Conservation (phyloP, 169 alveolate genomes). For the Perkinsus marinus region DNA sequence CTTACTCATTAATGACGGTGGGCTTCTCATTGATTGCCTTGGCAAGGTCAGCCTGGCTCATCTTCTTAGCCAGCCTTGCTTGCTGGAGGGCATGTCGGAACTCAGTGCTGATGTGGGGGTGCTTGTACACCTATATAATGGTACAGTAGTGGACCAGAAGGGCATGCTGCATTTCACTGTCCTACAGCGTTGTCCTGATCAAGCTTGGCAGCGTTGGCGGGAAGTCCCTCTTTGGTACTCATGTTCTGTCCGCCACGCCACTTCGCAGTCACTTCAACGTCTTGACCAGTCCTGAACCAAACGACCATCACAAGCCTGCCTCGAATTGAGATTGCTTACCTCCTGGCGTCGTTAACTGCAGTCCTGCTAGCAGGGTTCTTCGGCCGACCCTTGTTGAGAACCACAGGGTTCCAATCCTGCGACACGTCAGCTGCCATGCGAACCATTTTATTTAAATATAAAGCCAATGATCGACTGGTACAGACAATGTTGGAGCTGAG, state of each 20-base stretch:
- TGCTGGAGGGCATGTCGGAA: too few relatives aligned
- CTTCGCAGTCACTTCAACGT: not conserved
- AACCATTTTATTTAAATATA: not conserved
- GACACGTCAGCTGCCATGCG: not conserved
- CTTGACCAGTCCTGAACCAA: not conserved
- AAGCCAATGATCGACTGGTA: not conserved
- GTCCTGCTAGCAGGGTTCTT: not conserved
- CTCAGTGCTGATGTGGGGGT: too few relatives aligned
- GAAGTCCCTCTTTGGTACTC: not conserved
- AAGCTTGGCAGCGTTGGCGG: not conserved
- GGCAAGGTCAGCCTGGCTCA: slow-evolving; percentile 43
- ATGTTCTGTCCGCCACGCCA: not conserved
- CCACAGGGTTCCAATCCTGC: not conserved
- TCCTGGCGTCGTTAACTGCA: not conserved
- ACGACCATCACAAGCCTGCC: not conserved
- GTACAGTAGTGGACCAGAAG: too few relatives aligned
- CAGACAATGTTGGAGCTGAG: not conserved
- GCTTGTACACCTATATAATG: too few relatives aligned
- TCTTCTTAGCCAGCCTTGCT: too few relatives aligned
- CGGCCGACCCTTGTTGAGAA: not conserved
- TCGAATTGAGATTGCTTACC: not conserved
- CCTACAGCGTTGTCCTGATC: not conserved
- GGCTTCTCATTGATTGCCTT: slow-evolving; percentile 7
- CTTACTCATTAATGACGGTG: slow-evolving; percentile 22
- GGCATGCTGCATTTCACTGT: too few relatives aligned